Evolutionary conservation across 495 filamentous ascomycete genomes (phyloP), one percentile per base, ranked within the genome.

Genomic region (Penicillium silybi): DNA sequence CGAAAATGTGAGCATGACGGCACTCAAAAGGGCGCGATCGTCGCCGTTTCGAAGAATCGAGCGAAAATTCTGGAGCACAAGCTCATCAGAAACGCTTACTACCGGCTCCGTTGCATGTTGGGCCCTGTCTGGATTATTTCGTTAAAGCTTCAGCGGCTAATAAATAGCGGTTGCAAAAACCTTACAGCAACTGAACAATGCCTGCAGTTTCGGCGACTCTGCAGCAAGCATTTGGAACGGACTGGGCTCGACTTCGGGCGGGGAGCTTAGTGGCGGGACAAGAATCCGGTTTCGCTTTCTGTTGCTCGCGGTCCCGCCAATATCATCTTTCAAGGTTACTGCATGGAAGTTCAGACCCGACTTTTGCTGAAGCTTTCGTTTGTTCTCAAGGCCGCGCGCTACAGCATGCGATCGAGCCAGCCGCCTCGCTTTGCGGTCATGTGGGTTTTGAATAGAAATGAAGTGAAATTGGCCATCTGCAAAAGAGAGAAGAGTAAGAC

Each of bases 11-110:
- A 70, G 56, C 68, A 72, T 71, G 20, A 71, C 50, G 11, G 71
- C 69, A 56, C 49, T 72, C 38, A 70, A 23, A 25, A 74, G 62
- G 44, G 69, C 69, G 1, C 52, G 56, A 45, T 74, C 70, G 52
- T 54, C 48, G 51, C 1, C 58, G 56, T 4, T 44, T 62, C 57
- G 63, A 39, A 74, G 59, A 51, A 74, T 57, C 8, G 58, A 60
- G 44, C 48, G 49, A 38, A 72, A 71, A 50, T 57, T 65, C 46
- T 69, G 65, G 44, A 70, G 59, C 25, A 61, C 61, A 48, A 71
- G 59, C 41, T 67, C 66, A 7, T 71, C 66, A 26, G 47, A 34
- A 44, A 71, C 37, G 44, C 65, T 73, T 16, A 74, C 60, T 9
- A 70, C 48, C 23, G 69, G 69, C 54, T 72, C 60, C 6, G 49